These are phyloP conservation scores for Thelonectria olida DNA, from an alignment of 2,329 filamentous ascomycete species.

Conservation along the genomic window DNA sequence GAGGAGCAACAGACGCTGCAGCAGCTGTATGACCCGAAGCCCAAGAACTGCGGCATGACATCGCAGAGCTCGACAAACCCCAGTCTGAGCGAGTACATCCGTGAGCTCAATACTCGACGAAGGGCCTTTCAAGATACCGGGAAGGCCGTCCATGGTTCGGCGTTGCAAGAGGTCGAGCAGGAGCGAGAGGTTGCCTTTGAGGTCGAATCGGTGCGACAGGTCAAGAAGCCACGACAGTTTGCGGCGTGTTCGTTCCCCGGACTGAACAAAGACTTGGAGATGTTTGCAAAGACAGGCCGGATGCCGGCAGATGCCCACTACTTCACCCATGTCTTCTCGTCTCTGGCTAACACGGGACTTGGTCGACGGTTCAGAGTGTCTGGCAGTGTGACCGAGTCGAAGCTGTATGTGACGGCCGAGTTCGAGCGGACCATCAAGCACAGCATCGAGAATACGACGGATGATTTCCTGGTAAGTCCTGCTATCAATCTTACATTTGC, in stretches of 20 bases:
- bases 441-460: conserved; percentile 29
- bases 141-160: conserved; percentile 54
- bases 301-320: conserved; percentile 47
- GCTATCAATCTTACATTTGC: too few relatives aligned
- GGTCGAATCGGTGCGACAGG: conserved; percentile 64
- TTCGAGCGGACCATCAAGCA: conserved; percentile 36
- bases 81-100: conserved; percentile 28
- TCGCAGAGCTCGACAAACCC: conserved; percentile 25
- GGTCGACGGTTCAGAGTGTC: conserved; percentile 1
- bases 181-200: conserved; percentile 68
- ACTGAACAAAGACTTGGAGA: conserved; percentile 57
- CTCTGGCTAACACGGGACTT: not conserved
- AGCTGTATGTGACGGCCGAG: conserved; percentile 44
- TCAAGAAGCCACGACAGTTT: conserved; percentile 58
- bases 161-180: conserved; percentile 67
- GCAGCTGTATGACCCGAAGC: conserved; percentile 61
- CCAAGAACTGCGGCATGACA: conserved; percentile 20
- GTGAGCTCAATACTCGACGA: conserved; percentile 31
- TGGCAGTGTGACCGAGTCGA: conserved; percentile 29
- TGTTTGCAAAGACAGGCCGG: conserved; percentile 57
- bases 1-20: conserved; percentile 66
- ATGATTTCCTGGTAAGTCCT: conserved; percentile 35
- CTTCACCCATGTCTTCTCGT: not conserved
- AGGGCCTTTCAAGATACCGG: conserved; percentile 38
- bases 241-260: conserved; percentile 53